phyloP scores from a whole-genome alignment of 495 filamentous ascomycete genomes.

The Rostrohypoxylon terebratum region DNA sequence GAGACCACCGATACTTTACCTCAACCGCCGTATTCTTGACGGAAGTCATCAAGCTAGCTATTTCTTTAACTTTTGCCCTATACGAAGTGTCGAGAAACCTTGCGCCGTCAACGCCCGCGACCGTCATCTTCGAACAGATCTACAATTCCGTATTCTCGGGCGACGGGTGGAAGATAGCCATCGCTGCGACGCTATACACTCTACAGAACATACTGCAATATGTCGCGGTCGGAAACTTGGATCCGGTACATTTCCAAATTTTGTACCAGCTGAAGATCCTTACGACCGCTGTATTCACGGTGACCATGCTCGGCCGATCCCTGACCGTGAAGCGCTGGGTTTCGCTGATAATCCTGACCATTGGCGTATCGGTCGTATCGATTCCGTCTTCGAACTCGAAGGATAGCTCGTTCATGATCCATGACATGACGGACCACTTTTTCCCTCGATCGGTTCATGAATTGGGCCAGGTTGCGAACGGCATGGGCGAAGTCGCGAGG shows the following conservation, averaged over 20 bases:
- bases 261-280: slow-evolving; percentile 95
- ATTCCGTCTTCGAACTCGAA: slow-evolving; percentile 69
- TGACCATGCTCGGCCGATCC: slow-evolving; percentile 76
- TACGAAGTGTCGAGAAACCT: slow-evolving; percentile 84
- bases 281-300: slow-evolving; percentile 88
- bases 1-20: slow-evolving; percentile 87
- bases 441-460: slow-evolving; percentile 80
- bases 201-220: slow-evolving; percentile 93
- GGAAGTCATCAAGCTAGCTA: slow-evolving; percentile 88
- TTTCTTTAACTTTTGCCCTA: slow-evolving; percentile 86
- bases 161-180: slow-evolving; percentile 96
- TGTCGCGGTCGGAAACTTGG: slow-evolving; percentile 88
- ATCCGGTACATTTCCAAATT: slow-evolving; percentile 91
- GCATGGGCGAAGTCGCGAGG: slow-evolving; percentile 58
- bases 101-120: slow-evolving; percentile 79
- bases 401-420: slow-evolving; percentile 59
- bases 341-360: slow-evolving; percentile 79
- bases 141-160: slow-evolving; percentile 82
- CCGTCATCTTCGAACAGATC: slow-evolving; percentile 83
- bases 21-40: slow-evolving; percentile 96
- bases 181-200: slow-evolving; percentile 90
- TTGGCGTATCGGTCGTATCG: slow-evolving; percentile 89
- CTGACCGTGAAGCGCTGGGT: slow-evolving; percentile 80
- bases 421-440: slow-evolving; percentile 70
- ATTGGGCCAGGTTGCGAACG: slow-evolving; percentile 62